These are phyloP conservation scores for Colletotrichum tofieldiae DNA, from an alignment of 2,329 filamentous ascomycete genomes.

Conservation along the genomic window DNA sequence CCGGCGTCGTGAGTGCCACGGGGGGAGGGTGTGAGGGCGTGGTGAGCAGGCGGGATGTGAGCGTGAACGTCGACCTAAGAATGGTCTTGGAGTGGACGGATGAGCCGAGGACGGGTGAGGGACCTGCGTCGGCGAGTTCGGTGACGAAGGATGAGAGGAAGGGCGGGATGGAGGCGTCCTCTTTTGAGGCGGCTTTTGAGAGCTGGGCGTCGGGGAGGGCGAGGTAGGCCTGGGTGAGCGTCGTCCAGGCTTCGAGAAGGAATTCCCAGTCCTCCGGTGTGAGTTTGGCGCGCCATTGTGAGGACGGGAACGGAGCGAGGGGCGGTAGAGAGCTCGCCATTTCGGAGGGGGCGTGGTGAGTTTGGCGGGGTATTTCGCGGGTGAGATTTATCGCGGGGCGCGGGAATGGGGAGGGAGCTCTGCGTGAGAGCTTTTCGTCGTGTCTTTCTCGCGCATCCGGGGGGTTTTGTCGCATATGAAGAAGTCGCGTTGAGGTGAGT, in stretches of 20 bases:
- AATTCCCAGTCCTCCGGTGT: conserved; percentile 81
- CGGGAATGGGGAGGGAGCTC: not conserved
- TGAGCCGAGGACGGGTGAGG: conserved; percentile 51
- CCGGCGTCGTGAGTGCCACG: conserved; percentile 71
- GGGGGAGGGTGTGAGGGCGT: conserved; percentile 57
- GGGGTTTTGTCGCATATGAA: not conserved
- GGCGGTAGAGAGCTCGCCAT: conserved; percentile 72
- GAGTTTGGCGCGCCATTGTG: conserved; percentile 77
- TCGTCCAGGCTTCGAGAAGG: conserved; percentile 83
- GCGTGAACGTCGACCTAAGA: conserved; percentile 75
- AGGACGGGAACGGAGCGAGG: conserved; percentile 83
- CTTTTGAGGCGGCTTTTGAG: conserved; percentile 61
- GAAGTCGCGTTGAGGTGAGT: not conserved
- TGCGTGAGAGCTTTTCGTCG: conserved; percentile 3
- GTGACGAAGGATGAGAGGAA: conserved; percentile 80
- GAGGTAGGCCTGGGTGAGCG: conserved; percentile 77
- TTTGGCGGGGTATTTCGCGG: not conserved
- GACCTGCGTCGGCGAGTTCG: conserved; percentile 63
- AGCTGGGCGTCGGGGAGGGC: conserved; percentile 72
- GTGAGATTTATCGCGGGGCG: not conserved
- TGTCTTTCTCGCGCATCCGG: not conserved
- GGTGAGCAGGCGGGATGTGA: conserved; percentile 72
- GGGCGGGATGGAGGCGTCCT: conserved; percentile 68
- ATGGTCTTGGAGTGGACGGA: conserved; percentile 61
- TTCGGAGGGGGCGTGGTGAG: conserved; percentile 3